Base-by-base conservation (phyloP, 257 asterid species). In the Solanum raphanifolium region DNA sequence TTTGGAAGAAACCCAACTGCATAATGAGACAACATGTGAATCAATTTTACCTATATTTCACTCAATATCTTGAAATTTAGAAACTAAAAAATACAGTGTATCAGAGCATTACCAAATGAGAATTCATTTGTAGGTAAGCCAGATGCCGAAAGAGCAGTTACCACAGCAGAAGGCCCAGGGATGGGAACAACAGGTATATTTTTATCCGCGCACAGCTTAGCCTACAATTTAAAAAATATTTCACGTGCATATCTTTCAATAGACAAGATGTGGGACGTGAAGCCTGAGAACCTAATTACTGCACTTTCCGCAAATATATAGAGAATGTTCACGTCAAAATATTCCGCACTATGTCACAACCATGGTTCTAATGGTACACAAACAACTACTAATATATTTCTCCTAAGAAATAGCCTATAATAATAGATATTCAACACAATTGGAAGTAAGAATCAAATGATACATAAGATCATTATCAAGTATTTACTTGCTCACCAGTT, bases 1-100 rank as follows among this genome's bases (percentile, higher is more conserved):
- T 94, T 95, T 83, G 98, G 95, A 83, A 97, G 99, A 93, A 96
- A 97, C 7, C 99, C 99, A 92, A 97, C 99, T 97, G 98, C 94
- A 93, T 34, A 35, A 87, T 91, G 52, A 81, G 58, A 46, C 36
- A 60, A 83, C 41, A 34, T 86, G 43, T 65, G 65, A 3, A 87
- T 90, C 86, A 87, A n/a, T 36, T 84, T 68, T 86, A 38, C 58
- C 38, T n/a, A 43, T 46, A 52, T 23, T 71, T 71, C 55, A 48
- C 39, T 43, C 39, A 43, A 48, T 48, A 82, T 48, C 71, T 48
- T 82, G 86, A 68, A 65, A 66, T 65, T 87, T 13, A 48, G 71
- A 27, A 48, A 32, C 20, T 20, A 31, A 85, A 46, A 65, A 71
- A n/a, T 32, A 62, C 23, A 31, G 87, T 78, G 18, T 79, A 75